Conservation (phyloP, 2,329 filamentous ascomycete species). For the Coleophoma crateriformis region DNA sequence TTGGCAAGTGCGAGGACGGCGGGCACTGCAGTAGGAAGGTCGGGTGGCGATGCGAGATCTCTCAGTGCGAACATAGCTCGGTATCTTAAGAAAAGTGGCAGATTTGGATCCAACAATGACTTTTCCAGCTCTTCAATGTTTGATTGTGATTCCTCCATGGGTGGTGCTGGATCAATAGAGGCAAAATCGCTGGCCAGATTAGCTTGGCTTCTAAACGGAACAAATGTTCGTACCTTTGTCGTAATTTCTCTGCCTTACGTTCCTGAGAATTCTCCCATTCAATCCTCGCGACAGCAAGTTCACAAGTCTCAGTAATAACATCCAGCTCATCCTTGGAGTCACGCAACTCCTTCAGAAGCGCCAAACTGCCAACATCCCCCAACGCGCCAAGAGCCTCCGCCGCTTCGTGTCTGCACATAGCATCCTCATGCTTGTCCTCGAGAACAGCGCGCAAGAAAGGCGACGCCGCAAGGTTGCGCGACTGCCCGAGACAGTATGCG, state of each 20-base stretch:
- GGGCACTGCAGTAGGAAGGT: slow-evolving; percentile 82
- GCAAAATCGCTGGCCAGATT: slow-evolving; percentile 70
- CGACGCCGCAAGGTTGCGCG: slow-evolving; percentile 69
- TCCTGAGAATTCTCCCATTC: slow-evolving; percentile 82
- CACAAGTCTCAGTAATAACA: slow-evolving; percentile 90
- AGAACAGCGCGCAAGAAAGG: slow-evolving; percentile 69
- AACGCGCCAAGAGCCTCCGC: slow-evolving; percentile 91
- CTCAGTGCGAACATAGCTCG: slow-evolving; percentile 97
- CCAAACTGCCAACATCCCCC: slow-evolving; percentile 68
- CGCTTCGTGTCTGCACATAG: slow-evolving; percentile 95
- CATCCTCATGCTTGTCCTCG: slow-evolving; percentile 73
- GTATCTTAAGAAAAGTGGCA: slow-evolving; percentile 87
- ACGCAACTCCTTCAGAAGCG: slow-evolving; percentile 65
- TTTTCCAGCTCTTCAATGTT: slow-evolving; percentile 67
- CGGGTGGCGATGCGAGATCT: slow-evolving; percentile 88
- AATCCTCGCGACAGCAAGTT: slow-evolving; percentile 91
- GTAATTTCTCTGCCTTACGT: slow-evolving; percentile 69
- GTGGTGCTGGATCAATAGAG: slow-evolving; percentile 91
- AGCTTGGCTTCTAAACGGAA: slow-evolving; percentile 6
- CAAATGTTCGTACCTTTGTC: slow-evolving; percentile 59
- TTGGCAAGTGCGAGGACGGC: slow-evolving; percentile 81
- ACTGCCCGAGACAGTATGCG: slow-evolving; percentile 94
- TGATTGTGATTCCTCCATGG: slow-evolving; percentile 67
- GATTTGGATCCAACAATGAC: slow-evolving; percentile 69
- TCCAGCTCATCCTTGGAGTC: slow-evolving; percentile 72